Evolutionary conservation across 306 rosid species (phyloP).

Genomic region (Sindora glabra): DNA sequence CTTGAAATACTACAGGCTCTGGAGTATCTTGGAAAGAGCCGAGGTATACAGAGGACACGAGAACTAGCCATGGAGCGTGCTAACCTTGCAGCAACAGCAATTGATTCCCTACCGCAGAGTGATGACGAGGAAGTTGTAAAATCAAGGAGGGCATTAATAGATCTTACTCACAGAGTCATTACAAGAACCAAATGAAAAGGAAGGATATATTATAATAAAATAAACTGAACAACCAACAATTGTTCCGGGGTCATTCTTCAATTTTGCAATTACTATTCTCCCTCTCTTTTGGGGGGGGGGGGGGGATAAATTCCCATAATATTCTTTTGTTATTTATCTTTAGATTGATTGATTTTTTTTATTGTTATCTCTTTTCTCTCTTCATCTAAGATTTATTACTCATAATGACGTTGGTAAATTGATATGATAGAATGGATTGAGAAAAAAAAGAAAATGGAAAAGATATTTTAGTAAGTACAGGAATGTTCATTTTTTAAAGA

Average conservation of each 20-base stretch:
- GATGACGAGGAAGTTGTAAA: constrained; percentile 63
- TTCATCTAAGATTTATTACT: no score
- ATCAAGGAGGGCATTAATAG: constrained; percentile 81
- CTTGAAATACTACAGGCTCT: constrained; percentile 46
- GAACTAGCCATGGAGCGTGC: constrained; percentile 86
- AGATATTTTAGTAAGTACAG: no score
- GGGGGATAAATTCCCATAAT: no score
- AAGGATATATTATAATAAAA: neutral
- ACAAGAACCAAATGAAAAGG: constrained; percentile 64
- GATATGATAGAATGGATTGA: no score
- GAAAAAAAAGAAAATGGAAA: no score
- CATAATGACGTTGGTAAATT: no score
- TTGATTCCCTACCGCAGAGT: constrained; percentile 67
- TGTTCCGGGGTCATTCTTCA: constrained; percentile 7
- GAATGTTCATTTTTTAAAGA: no score
- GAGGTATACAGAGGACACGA: constrained; percentile 72
- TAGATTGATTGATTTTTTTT: neutral
- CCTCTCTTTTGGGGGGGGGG: neutral
- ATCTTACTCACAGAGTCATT: constrained; percentile 76
- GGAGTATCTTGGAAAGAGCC: constrained; percentile 81
- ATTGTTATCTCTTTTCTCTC: neutral
- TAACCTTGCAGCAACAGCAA: constrained; percentile 76
- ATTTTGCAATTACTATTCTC: constrained; percentile 4
- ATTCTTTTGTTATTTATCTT: neutral
- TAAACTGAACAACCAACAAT: neutral